Conservation (phyloP, 225 moss, liverwort and hornwort species). For the Physcomitrellopsis africana region DNA sequence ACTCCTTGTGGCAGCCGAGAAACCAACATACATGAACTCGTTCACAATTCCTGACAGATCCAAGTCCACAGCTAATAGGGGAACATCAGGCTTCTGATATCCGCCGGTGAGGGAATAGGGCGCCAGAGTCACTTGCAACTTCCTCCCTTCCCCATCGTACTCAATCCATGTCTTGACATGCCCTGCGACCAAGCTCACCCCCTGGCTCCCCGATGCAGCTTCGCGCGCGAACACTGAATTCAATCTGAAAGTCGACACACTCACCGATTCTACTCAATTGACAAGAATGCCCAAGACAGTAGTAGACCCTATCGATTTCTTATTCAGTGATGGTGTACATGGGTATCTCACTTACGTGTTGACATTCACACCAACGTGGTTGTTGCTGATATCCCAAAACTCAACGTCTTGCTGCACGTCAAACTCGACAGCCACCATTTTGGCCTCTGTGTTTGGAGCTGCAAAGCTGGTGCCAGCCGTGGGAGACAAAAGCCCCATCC, state of each 20-base stretch:
- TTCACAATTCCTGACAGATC: constrained; percentile 27
- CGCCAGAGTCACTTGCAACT: constrained; percentile 21
- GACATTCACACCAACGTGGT: constrained; percentile 26
- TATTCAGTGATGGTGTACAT: neutral
- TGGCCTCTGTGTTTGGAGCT: constrained; percentile 1
- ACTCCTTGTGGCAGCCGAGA: constrained; percentile 29
- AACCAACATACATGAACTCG: constrained; percentile 33
- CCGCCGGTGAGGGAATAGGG: constrained; percentile 18
- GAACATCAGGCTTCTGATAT: constrained; percentile 20
- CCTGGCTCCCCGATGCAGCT: constrained; percentile 18
- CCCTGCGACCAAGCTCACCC: constrained; percentile 21
- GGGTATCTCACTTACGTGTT: constrained; percentile 10
- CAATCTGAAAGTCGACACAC: neutral
- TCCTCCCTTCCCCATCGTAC: constrained; percentile 26
- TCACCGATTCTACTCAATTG: no score
- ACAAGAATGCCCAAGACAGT: neutral
- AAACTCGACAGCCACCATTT: constrained; percentile 30
- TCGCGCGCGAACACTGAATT: constrained; percentile 25
- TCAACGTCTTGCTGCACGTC: constrained; percentile 30
- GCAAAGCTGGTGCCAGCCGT: constrained; percentile 1
- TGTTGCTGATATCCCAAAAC: constrained; percentile 37
- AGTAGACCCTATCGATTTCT: neutral
- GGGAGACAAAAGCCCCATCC: constrained; percentile 29
- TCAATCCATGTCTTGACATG: constrained; percentile 36
- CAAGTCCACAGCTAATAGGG: constrained; percentile 23